A percentile compares a stretch with the other conserved stretches of the same genome.
Conservation (phyloP, 2,329 filamentous ascomycete genomes). For the Madurella mycetomatis region DNA sequence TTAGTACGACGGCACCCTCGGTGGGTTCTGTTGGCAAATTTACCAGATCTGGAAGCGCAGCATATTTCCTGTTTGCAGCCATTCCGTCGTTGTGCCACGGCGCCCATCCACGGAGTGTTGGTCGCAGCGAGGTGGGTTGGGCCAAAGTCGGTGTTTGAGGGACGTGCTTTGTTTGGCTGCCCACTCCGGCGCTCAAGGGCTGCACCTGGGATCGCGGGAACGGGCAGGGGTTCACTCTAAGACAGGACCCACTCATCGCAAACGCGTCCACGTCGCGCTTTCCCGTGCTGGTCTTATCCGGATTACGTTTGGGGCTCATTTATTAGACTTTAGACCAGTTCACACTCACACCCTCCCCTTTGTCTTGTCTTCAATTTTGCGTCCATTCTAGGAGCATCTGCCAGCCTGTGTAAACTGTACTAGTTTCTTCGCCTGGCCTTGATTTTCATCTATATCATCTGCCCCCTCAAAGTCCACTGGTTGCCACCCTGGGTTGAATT, state of each 20-base stretch:
- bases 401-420: too few species aligned
- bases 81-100: conserved; percentile 38
- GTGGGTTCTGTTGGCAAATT: conserved; percentile 11
- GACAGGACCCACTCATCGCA: neutral
- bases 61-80: conserved; percentile 78
- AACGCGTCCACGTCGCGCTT: neutral
- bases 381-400: too few species aligned
- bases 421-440: too few species aligned
- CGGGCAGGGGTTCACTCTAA: too few species aligned
- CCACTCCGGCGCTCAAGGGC: neutral
- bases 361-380: too few species aligned
- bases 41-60: conserved; percentile 74
- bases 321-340: too few species aligned
- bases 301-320: neutral
- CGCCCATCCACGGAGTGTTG: neutral
- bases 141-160: neutral
- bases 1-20: conserved; percentile 13
- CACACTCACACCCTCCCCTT: too few species aligned
- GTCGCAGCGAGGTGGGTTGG: neutral
- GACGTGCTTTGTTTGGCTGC: neutral
- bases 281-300: neutral
- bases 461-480: too few species aligned
- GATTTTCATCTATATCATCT: too few species aligned
- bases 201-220: neutral
- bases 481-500: too few species aligned